phyloP scores from a whole-genome alignment of 352 stramenopile genomes.

The Phytophthora megakarya region DNA sequence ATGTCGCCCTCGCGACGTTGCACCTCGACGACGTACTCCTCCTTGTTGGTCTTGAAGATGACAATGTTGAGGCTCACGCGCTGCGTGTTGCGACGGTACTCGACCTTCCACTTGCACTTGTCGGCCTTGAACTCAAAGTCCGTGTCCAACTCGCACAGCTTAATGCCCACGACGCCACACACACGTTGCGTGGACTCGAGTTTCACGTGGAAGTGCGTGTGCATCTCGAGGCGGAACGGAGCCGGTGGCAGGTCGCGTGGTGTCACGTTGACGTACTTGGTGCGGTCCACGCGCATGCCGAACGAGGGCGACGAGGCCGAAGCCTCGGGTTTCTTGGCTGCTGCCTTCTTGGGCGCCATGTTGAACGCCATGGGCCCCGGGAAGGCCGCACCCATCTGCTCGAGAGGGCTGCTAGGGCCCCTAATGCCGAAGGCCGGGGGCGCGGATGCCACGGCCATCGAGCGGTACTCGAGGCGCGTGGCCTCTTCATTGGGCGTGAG shows the following conservation, averaged over 20 bases:
- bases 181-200: slow-evolving; percentile 73
- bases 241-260: slow-evolving; percentile 71
- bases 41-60: slow-evolving; percentile 74
- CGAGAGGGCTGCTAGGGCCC: slow-evolving; percentile 29
- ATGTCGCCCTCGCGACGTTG: slow-evolving; percentile 83
- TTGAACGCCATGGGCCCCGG: slow-evolving; percentile 53
- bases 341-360: slow-evolving; percentile 42
- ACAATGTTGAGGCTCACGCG: slow-evolving; percentile 80
- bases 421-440: slow-evolving; percentile 53
- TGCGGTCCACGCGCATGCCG: slow-evolving; percentile 65
- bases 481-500: slow-evolving; percentile 52
- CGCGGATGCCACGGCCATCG: slow-evolving; percentile 51
- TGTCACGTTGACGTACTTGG: slow-evolving; percentile 76
- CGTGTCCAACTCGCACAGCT: slow-evolving; percentile 84
- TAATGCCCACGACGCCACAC: slow-evolving; percentile 76
- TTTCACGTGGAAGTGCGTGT: slow-evolving; percentile 90
- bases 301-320: slow-evolving; percentile 44
- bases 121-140: slow-evolving; percentile 85
- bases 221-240: slow-evolving; percentile 84
- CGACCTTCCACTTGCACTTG: slow-evolving; percentile 91
- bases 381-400: slow-evolving; percentile 44
- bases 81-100: slow-evolving; percentile 66
- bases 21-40: slow-evolving; percentile 76
- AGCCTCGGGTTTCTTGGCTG: slow-evolving; percentile 33
- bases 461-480: slow-evolving; percentile 58